Evolutionary conservation across 305 asterid species (phyloP).

Genomic region (Lippia alba): DNA sequence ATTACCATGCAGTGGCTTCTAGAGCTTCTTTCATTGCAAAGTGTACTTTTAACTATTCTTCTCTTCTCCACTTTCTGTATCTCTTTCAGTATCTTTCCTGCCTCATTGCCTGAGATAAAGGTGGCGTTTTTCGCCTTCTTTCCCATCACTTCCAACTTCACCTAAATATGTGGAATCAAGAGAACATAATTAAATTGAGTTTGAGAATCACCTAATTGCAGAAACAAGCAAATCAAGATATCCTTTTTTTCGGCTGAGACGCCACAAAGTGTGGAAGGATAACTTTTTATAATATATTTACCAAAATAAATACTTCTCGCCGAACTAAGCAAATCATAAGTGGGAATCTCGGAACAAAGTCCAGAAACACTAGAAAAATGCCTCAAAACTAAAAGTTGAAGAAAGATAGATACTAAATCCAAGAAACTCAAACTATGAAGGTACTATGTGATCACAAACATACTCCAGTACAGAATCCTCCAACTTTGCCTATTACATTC

Average conservation of each 20-base stretch:
- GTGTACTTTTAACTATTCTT: constrained; percentile 65
- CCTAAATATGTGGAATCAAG: constrained; percentile 39
- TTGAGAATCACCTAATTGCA: not conserved
- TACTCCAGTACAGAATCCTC: not conserved
- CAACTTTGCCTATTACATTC: not conserved
- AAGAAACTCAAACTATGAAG: not conserved
- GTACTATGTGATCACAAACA: not conserved
- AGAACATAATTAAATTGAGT: not conserved
- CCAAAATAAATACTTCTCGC: too few relatives aligned
- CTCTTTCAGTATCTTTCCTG: constrained; percentile 67
- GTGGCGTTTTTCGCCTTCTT: constrained; percentile 72
- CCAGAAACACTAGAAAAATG: not conserved
- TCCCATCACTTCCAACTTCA: constrained; percentile 66
- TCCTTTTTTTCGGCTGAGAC: not conserved
- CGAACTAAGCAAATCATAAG: not conserved
- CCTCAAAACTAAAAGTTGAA: not conserved
- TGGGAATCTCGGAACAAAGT: too few relatives aligned
- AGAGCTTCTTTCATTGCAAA: constrained; percentile 72
- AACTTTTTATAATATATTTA: too few relatives aligned
- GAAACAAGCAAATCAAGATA: not conserved
- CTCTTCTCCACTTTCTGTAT: constrained; percentile 70
- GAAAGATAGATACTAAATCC: not conserved
- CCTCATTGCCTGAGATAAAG: constrained; percentile 66
- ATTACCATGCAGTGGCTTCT: constrained; percentile 74
- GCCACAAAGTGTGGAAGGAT: not conserved